Evolutionary conservation across 768 basidiomycete species (phyloP), one percentile per base, ranked within the genome.

Genomic region (Suillus plorans): DNA sequence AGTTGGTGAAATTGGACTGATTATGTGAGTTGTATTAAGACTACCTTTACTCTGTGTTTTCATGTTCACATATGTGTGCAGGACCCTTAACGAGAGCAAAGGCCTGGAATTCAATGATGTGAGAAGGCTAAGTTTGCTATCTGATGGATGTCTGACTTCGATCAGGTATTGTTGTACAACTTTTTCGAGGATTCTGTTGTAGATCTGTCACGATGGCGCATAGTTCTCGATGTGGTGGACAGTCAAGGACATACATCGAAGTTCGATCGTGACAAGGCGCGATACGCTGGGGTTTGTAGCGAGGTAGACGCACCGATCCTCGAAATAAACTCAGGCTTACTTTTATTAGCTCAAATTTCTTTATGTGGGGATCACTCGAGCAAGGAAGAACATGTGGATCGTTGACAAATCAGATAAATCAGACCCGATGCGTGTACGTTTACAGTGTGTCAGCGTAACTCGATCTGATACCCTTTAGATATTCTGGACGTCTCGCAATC

Each of bases 371-470:
- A 82, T 90, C 16, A 91, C 90, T 0, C 74, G 90, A 47, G 88
- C 89, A 1, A 81, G 86, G 47, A 88, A 86, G 63, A 88, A 89
- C 61, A 69, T 91, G 6, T 89, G 89, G 88, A 85, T 91, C n/a
- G 83, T 84, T 2, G 90, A 91, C 71, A 80, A 78, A 41, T 89
- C 89, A 0, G 74, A 78, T 0, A 85, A 81, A 63, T 78, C 82
- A 18, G 81, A 85, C 47, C 81, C 87, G 2, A 86, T 89, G 84
- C 77, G 80, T 68, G 89, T 89, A 59, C 58, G 81, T 70, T 31
- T 41, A 2, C 34, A 36, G 14, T 14, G 18, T n/a, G 31, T 20
- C 10, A 34, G 49, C 22, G 5, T 61, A 59, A 59, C 42, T 61
- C 18, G 7, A 57, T 25, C 25, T 58, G 36, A 60, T 62, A 31